A percentile compares a stretch with the other conserved stretches of the same genome.
These are phyloP conservation scores for Metschnikowia lunata DNA, from an alignment of 805 yeast genomes.

Conservation along the genomic window DNA sequence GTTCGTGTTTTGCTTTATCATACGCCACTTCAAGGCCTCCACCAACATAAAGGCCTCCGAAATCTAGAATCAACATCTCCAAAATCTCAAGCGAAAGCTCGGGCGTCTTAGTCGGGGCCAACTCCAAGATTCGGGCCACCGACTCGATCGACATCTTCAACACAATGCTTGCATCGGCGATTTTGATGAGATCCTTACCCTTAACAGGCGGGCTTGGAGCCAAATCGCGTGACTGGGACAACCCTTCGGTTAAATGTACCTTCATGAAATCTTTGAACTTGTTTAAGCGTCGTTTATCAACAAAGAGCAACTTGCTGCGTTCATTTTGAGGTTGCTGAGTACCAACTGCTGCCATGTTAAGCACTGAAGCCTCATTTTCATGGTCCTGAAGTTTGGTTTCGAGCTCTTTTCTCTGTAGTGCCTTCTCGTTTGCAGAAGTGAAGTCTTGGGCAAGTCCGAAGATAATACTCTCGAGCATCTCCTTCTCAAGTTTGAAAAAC, in stretches of 20 bases:
- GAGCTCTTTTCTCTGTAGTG: constrained; percentile 32
- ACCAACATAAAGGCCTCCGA: constrained; percentile 72
- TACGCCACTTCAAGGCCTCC: constrained; percentile 70
- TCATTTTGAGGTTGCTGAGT: constrained; percentile 19
- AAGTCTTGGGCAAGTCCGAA: constrained; percentile 43
- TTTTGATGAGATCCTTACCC: constrained; percentile 25
- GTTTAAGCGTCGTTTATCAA: constrained; percentile 43
- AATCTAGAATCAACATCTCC: constrained; percentile 60
- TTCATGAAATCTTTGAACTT: constrained; percentile 58
- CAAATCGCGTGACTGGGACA: constrained; percentile 8
- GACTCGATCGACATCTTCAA: constrained; percentile 70
- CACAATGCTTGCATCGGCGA: constrained; percentile 55
- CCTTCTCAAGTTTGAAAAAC: constrained; percentile 70
- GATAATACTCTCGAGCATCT: constrained; percentile 54
- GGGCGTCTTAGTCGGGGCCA: constrained; percentile 58
- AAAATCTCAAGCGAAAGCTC: constrained; percentile 62
- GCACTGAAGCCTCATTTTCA: constrained; percentile 25
- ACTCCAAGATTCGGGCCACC: constrained; percentile 69
- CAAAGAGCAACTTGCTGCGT: constrained; percentile 27
- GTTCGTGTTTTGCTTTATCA: constrained; percentile 37
- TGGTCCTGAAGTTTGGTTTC: constrained; percentile 33
- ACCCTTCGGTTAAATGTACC: constrained; percentile 30
- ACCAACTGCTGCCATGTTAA: constrained; percentile 14
- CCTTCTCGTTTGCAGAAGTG: constrained; percentile 33
- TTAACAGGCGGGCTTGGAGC: constrained; percentile 14